phyloP scores from a whole-genome alignment of 345 rosid species.

The Dipteronia sinensis region DNA sequence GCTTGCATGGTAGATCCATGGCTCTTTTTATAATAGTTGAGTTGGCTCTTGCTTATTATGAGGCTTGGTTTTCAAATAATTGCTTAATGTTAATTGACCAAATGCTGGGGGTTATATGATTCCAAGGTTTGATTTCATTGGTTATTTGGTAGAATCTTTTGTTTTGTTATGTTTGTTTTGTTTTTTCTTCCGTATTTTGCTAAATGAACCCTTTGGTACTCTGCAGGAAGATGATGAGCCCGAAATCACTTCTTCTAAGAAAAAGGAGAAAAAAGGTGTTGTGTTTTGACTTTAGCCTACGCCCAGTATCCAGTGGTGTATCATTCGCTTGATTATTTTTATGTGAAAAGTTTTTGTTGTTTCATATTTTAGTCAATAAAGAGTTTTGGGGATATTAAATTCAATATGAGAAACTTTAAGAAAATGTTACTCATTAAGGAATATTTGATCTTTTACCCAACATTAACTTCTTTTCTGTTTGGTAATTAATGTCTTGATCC shows the following conservation, averaged over 20 bases:
- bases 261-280: slow-evolving; percentile 53
- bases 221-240: slow-evolving; percentile 57
- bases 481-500: slow-evolving; percentile 19
- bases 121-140: neutral
- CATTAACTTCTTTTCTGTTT: slow-evolving; percentile 14
- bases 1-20: neutral
- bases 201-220: slow-evolving; percentile 21
- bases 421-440: neutral
- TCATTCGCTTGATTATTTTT: neutral
- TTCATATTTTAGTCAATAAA: neutral
- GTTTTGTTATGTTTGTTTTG: neutral
- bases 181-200: neutral
- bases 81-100: slow-evolving; percentile 1
- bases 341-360: neutral
- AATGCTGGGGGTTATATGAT: neutral
- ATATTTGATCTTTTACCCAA: slow-evolving; percentile 8
- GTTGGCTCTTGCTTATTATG: neutral
- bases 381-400: neutral
- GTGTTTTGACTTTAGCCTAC: neutral
- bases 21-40: neutral
- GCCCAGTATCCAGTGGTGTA: neutral
- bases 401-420: slow-evolving; percentile 7
- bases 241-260: slow-evolving; percentile 36
- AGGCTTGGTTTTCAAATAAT: neutral
- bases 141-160: neutral